phyloP scores from a whole-genome alignment of 208 protist species.

The Zelonia costaricensis region DNA sequence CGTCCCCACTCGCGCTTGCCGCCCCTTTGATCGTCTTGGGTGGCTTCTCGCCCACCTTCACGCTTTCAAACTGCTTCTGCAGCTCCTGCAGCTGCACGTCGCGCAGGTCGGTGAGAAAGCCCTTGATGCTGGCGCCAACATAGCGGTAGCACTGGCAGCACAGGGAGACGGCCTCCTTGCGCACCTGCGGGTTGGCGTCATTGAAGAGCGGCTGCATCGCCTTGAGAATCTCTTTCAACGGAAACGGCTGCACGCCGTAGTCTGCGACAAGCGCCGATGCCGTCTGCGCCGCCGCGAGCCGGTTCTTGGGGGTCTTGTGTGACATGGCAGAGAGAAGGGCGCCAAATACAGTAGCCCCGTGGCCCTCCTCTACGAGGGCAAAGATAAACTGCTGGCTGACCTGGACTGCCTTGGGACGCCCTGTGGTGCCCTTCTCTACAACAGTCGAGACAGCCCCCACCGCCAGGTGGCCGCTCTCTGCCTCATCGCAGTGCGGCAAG shows the following conservation, averaged over 20 bases:
- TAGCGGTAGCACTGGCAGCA: slow-evolving; percentile 89
- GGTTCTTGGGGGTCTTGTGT: slow-evolving; percentile 69
- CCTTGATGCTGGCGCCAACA: slow-evolving; percentile 71
- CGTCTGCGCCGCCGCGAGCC: slow-evolving; percentile 50
- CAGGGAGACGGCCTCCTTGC: slow-evolving; percentile 64
- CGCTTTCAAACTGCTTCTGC: slow-evolving; percentile 69
- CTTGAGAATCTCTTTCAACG: slow-evolving; percentile 66
- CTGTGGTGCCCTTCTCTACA: slow-evolving; percentile 83
- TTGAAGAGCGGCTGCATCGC: slow-evolving; percentile 84
- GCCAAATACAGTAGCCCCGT: slow-evolving; percentile 51
- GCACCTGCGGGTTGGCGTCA: slow-evolving; percentile 75
- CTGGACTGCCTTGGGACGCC: slow-evolving; percentile 61
- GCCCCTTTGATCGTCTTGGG: slow-evolving; percentile 32
- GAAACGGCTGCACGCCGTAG: slow-evolving; percentile 67
- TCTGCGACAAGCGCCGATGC: slow-evolving; percentile 60
- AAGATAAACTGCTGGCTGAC: slow-evolving; percentile 47
- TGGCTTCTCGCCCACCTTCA: slow-evolving; percentile 34
- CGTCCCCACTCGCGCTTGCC: neutral
- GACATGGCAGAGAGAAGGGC: slow-evolving; percentile 45
- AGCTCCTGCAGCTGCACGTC: slow-evolving; percentile 87
- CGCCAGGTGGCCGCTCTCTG: slow-evolving; percentile 41
- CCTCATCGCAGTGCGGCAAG: slow-evolving; percentile 34
- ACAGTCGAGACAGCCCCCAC: slow-evolving; percentile 37
- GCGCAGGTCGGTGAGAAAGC: slow-evolving; percentile 73
- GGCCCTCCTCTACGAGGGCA: slow-evolving; percentile 50